phyloP scores from a whole-genome alignment of 148 eudicot species.

The Fagopyrum esculentum region DNA sequence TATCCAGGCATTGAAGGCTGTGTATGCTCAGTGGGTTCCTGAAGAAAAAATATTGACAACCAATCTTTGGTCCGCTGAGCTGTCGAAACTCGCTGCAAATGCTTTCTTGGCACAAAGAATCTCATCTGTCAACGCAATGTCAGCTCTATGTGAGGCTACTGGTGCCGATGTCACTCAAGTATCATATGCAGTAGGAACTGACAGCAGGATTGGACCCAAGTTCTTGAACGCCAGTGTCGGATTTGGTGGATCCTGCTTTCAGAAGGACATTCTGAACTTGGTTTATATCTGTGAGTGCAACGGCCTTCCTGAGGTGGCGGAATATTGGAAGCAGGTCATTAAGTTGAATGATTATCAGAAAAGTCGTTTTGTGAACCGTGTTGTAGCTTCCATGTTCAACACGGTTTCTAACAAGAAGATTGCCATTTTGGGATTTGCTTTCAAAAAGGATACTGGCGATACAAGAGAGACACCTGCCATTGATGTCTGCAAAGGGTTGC shows the following conservation, averaged over 20 bases:
- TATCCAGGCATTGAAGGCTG: slow-evolving; percentile 53
- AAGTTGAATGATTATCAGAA: slow-evolving; percentile 79
- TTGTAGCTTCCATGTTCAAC: slow-evolving; percentile 80
- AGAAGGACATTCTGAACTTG: slow-evolving; percentile 55
- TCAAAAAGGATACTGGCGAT: slow-evolving; percentile 71
- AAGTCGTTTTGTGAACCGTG: slow-evolving; percentile 55
- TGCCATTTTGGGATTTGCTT: slow-evolving; percentile 66
- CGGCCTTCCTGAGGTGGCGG: slow-evolving; percentile 77
- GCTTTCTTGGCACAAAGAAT: slow-evolving; percentile 70
- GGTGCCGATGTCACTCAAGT: slow-evolving; percentile 73
- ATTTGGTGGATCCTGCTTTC: slow-evolving; percentile 65
- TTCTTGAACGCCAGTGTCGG: slow-evolving; percentile 60
- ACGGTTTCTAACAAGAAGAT: slow-evolving; percentile 62
- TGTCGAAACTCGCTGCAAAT: slow-evolving; percentile 79
- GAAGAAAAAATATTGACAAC: slow-evolving; percentile 67
- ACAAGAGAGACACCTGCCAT: slow-evolving; percentile 74
- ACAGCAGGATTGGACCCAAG: slow-evolving; percentile 50
- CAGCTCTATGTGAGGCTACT: slow-evolving; percentile 64
- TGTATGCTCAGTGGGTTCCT: slow-evolving; percentile 81
- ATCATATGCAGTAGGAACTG: slow-evolving; percentile 65
- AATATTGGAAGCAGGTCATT: slow-evolving; percentile 87
- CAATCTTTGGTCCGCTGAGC: slow-evolving; percentile 89
- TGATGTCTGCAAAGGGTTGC: slow-evolving; percentile 64
- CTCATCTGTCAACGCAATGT: slow-evolving; percentile 66
- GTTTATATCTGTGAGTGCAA: slow-evolving; percentile 70